Percentiles rank a stretch among this genome's conserved stretches.
These are phyloP conservation scores for Avena insularis DNA, from an alignment of 176 grass and related monocot species.

Conservation along the genomic window DNA sequence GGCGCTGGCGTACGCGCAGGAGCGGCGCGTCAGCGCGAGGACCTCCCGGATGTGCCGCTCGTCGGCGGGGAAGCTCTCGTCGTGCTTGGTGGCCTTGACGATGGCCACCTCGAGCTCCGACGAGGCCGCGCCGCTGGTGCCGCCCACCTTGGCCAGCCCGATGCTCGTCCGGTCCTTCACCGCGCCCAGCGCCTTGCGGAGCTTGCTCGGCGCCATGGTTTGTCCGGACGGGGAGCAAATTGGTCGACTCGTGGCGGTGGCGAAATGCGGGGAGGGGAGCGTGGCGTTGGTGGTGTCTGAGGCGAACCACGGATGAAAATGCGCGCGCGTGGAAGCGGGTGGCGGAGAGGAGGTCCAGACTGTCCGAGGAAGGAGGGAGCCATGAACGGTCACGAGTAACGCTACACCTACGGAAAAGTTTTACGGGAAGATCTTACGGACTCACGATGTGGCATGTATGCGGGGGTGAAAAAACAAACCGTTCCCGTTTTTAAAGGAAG, in stretches of 20 bases:
- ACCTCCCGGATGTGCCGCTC: slow-evolving; percentile 85
- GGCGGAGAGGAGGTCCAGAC: slow-evolving; percentile 2
- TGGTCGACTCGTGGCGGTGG: not conserved
- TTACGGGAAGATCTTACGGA: too few species aligned
- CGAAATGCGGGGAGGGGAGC: not conserved
- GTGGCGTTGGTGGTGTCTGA: slow-evolving; percentile 15
- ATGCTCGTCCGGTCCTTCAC: slow-evolving; percentile 98
- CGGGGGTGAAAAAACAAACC: too few species aligned
- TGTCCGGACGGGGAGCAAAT: not conserved
- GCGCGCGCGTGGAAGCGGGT: slow-evolving; percentile 41
- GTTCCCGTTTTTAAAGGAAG: too few species aligned
- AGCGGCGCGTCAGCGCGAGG: slow-evolving; percentile 66
- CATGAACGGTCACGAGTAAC: slow-evolving; percentile 37
- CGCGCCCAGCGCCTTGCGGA: slow-evolving; percentile 76
- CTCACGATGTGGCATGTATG: too few species aligned
- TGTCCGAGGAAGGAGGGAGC: slow-evolving; percentile 39
- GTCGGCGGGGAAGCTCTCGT: slow-evolving; percentile 77
- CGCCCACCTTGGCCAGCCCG: slow-evolving; percentile 70
- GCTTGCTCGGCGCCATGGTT: slow-evolving; percentile 75
- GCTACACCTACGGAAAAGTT: too few species aligned
- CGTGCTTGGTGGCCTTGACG: slow-evolving; percentile 82
- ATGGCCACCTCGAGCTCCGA: slow-evolving; percentile 85
- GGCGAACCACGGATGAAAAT: slow-evolving; percentile 27
- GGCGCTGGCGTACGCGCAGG: slow-evolving; percentile 50
- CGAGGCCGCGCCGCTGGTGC: slow-evolving; percentile 49